These are phyloP conservation scores for Isoetes taiwanensis DNA, from an alignment of 75 land plant species.

Conservation along the genomic window DNA sequence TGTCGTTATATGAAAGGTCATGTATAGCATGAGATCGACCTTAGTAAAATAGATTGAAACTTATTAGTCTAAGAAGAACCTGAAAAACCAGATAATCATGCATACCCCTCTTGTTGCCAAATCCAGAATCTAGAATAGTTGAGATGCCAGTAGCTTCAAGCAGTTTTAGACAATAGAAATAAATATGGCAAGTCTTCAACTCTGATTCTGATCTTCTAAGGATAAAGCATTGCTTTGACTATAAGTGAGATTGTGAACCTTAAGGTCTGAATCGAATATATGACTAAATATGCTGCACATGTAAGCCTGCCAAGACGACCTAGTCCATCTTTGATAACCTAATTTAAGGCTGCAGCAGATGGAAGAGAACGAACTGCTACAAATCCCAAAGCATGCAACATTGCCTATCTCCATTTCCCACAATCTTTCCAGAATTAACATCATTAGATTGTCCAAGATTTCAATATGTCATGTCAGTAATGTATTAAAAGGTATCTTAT, in stretches of 20 bases:
- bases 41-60: too few relatives aligned
- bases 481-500: too few relatives aligned
- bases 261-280: conserved; percentile 62
- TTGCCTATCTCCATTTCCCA: conserved; percentile 34
- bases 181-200: too few relatives aligned
- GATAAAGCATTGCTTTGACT: too few relatives aligned
- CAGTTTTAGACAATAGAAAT: conserved; percentile 89
- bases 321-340: conserved; percentile 73
- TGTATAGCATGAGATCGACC: too few relatives aligned
- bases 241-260: too few relatives aligned
- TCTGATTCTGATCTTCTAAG: too few relatives aligned
- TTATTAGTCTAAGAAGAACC: not conserved
- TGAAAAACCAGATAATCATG: not conserved
- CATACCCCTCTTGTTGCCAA: conserved; percentile 99
- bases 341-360: conserved; percentile 59
- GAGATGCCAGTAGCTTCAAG: conserved; percentile 97
- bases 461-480: too few relatives aligned
- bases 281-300: conserved; percentile 45
- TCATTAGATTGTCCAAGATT: too few relatives aligned
- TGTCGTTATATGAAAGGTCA: conserved; percentile 86
- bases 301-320: conserved; percentile 49
- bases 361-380: conserved; percentile 43
- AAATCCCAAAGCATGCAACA: conserved; percentile 63
- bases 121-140: conserved; percentile 96
- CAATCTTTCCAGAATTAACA: too few relatives aligned